These are phyloP conservation scores for Nadsonia commutata DNA, from an alignment of 1,139 yeast genomes.

Conservation along the genomic window DNA sequence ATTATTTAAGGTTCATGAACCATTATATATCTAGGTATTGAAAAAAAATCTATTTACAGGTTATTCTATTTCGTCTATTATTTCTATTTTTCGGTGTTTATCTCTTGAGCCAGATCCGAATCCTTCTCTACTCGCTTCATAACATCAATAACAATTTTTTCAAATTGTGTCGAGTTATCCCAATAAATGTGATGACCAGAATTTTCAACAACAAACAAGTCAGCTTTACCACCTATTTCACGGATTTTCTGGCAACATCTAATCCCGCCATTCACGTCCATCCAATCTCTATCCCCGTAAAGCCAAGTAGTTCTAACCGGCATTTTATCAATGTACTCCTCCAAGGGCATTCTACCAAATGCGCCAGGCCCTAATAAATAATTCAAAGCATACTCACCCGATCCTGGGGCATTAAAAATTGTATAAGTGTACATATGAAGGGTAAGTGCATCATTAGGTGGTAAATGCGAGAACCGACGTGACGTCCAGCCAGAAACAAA, in stretches of 20 bases:
- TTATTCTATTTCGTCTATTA: neutral
- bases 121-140: conserved; percentile 3
- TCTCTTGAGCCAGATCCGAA: too few relatives aligned
- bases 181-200: conserved; percentile 73
- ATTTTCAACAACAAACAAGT: conserved; percentile 32
- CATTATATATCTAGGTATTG: too few relatives aligned
- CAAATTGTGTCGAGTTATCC: conserved; percentile 56
- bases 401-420: conserved; percentile 43
- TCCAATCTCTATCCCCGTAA: conserved; percentile 79
- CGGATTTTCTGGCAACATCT: conserved; percentile 32
- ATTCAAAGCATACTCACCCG: conserved; percentile 53
- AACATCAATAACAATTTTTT: conserved; percentile 33
- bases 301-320: conserved; percentile 31
- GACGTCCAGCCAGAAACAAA: conserved; percentile 28
- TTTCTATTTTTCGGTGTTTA: too few relatives aligned
- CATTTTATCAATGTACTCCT: conserved; percentile 38
- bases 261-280: conserved; percentile 64
- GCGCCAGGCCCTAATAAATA: conserved; percentile 59
- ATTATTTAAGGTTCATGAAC: too few relatives aligned
- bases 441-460: conserved; percentile 17
- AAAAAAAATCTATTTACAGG: too few relatives aligned
- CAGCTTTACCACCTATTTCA: conserved; percentile 19
- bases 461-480: conserved; percentile 24
- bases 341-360: conserved; percentile 60
- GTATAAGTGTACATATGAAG: conserved; percentile 46